Evolutionary conservation across 2,329 filamentous ascomycete species (phyloP).

Genomic region (Didymella sp.): DNA sequence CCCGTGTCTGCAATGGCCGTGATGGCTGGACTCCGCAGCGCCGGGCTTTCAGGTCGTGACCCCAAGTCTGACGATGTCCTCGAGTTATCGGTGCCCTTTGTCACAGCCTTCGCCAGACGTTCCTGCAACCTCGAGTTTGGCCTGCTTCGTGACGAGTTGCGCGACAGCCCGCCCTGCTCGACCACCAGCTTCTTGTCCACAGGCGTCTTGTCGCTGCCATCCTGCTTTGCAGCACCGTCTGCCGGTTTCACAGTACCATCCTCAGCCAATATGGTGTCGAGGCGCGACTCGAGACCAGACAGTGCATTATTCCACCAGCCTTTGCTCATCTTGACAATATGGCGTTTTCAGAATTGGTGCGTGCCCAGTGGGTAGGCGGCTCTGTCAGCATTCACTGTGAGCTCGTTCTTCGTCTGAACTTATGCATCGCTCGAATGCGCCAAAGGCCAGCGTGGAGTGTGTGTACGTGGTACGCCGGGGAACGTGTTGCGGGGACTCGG

Average conservation of each 20-base stretch:
- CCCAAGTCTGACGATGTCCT: conserved; percentile 59
- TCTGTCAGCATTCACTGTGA: conserved; percentile 40
- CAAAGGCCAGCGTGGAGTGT: conserved; percentile 38
- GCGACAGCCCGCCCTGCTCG: conserved; percentile 56
- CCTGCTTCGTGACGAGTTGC: conserved; percentile 69
- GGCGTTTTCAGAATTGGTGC: neutral
- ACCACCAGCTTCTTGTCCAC: conserved; percentile 41
- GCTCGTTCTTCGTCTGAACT: conserved; percentile 35
- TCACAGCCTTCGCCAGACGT: conserved; percentile 84
- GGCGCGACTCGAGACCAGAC: conserved; percentile 87
- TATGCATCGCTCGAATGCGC: conserved; percentile 42
- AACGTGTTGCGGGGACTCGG: conserved; percentile 31
- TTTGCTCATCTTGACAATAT: conserved; percentile 35
- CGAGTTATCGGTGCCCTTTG: conserved; percentile 68
- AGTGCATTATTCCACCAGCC: conserved; percentile 73
- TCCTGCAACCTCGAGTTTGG: conserved; percentile 87
- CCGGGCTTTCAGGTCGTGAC: conserved; percentile 63
- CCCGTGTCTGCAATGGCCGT: conserved; percentile 44
- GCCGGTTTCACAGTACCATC: conserved; percentile 62
- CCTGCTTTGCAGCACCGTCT: conserved; percentile 43
- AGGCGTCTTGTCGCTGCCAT: conserved; percentile 36
- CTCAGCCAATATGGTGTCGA: conserved; percentile 90
- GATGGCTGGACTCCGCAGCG: conserved; percentile 41
- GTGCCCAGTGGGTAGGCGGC: conserved; percentile 9
- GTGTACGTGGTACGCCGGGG: conserved; percentile 32